Evolutionary conservation across 78 protist species (phyloP).

Genomic region (Cyanophora paradoxa): DNA sequence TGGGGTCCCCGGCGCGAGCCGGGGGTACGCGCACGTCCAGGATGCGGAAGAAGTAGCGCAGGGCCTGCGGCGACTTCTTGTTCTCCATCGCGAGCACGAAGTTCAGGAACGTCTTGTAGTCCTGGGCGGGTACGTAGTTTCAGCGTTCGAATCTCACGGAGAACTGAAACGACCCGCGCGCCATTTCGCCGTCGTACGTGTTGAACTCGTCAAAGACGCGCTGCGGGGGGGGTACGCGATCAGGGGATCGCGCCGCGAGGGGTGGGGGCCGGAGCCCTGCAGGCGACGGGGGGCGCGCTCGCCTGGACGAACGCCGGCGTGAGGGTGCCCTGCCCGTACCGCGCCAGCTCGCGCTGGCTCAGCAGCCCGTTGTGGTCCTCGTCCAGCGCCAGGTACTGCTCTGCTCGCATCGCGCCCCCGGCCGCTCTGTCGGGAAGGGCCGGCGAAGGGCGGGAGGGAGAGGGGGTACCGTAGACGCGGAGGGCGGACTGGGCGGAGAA

Average conservation of each 20-base stretch:
- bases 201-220: constrained; percentile 14
- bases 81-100: constrained; percentile 33
- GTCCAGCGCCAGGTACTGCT: constrained; percentile 22
- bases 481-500: neutral
- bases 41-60: neutral
- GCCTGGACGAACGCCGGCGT: neutral
- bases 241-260: too few species aligned
- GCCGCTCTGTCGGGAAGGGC: too few species aligned
- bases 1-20: too few species aligned
- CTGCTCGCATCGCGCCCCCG: too few species aligned
- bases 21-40: constrained; percentile 29
- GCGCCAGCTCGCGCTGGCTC: neutral
- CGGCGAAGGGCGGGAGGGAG: too few species aligned
- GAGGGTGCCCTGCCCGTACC: neutral
- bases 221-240: too few species aligned
- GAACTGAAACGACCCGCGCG: constrained; percentile 13
- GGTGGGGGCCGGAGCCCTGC: too few species aligned
- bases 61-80: neutral
- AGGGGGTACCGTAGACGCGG: constrained; percentile 19
- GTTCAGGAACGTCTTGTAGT: constrained; percentile 30
- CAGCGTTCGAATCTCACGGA: neutral
- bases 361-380: constrained; percentile 28
- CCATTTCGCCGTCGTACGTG: constrained; percentile 1
- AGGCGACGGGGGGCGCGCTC: too few species aligned
- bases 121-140: constrained; percentile 17